phyloP scores from a whole-genome alignment of 1,284 basidiomycete genomes.

The Porodaedalea pini region DNA sequence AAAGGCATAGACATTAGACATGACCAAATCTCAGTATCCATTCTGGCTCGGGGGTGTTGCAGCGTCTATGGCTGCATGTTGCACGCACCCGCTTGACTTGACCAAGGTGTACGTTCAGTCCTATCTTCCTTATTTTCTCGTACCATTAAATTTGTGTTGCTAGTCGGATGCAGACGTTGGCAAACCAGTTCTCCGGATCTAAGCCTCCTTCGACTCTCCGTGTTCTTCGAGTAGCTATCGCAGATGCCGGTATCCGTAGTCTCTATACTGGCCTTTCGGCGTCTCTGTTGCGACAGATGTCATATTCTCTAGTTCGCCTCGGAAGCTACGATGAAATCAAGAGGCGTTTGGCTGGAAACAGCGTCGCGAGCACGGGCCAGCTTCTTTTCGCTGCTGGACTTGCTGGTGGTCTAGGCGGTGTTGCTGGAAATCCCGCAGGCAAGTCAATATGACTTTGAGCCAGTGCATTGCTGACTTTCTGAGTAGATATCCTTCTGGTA shows the following conservation, averaged over 20 bases:
- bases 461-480: neutral
- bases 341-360: slow-evolving; percentile 36
- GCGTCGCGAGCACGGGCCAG: slow-evolving; percentile 43
- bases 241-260: slow-evolving; percentile 63
- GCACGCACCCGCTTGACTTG: slow-evolving; percentile 83
- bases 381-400: slow-evolving; percentile 64
- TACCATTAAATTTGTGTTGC: slow-evolving; percentile 9
- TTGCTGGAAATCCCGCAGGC: slow-evolving; percentile 81
- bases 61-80: slow-evolving; percentile 64
- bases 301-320: slow-evolving; percentile 84
- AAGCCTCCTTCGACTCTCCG: slow-evolving; percentile 53
- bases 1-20: slow-evolving; percentile 1
- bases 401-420: slow-evolving; percentile 75
- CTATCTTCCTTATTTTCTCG: slow-evolving; percentile 13
- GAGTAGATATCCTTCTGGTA: slow-evolving; percentile 66
- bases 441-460: slow-evolving; percentile 24
- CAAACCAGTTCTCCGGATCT: slow-evolving; percentile 32
- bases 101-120: slow-evolving; percentile 66
- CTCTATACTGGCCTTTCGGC: slow-evolving; percentile 83
- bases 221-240: slow-evolving; percentile 54
- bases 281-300: slow-evolving; percentile 87
- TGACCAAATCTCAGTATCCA: slow-evolving; percentile 13
- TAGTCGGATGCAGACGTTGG: slow-evolving; percentile 78
- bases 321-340: slow-evolving; percentile 83
- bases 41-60: slow-evolving; percentile 18